Conservation (phyloP, 148 eudicot species). For the Rhododendron griersonianum region DNA sequence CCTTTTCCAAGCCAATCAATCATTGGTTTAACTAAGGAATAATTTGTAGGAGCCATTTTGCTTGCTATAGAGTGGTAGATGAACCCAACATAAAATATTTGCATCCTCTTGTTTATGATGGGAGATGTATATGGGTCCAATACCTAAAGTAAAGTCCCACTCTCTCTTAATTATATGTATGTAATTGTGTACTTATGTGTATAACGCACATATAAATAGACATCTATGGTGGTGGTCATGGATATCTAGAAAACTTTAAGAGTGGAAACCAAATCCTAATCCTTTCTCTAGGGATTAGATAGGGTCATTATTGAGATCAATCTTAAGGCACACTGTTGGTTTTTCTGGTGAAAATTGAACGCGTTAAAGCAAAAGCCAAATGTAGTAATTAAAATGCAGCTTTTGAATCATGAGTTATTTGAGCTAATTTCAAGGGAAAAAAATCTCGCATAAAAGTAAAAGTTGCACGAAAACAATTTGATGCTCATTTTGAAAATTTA, state of each 20-base stretch:
- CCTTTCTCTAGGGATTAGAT: background rate
- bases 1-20: constrained; percentile 32
- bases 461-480: background rate
- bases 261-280: background rate
- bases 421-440: background rate
- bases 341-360: background rate
- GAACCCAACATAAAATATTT: constrained; percentile 28
- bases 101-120: constrained; percentile 9
- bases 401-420: background rate
- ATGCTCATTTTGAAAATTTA: background rate
- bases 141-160: constrained; percentile 17
- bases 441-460: background rate
- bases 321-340: background rate
- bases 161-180: background rate
- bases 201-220: constrained; percentile 1
- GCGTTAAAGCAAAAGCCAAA: background rate
- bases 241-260: background rate
- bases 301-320: background rate
- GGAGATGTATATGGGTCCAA: constrained; percentile 19
- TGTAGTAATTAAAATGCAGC: background rate
- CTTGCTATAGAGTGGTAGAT: constrained; percentile 25
- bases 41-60: constrained; percentile 39
- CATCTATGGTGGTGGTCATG: constrained; percentile 5
- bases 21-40: constrained; percentile 35
- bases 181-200: background rate